A percentile compares a stretch with the other conserved stretches of the same genome.
Evolutionary conservation across 192 early-diverging fungal species (phyloP).

Genomic region (Pilaira anomala): DNA sequence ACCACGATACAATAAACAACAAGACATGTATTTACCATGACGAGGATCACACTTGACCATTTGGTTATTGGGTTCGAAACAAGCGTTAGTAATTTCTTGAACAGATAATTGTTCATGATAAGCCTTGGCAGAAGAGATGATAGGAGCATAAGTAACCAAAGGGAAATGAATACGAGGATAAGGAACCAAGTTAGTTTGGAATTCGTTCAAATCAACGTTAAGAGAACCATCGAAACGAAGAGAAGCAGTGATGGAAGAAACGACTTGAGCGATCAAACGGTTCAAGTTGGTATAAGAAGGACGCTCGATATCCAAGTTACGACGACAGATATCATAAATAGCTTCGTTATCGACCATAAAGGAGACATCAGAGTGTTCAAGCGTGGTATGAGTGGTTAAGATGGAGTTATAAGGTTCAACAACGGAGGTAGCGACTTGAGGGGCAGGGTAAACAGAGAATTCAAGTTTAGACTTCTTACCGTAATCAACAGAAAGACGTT

Average conservation of each 20-base stretch:
- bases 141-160: slow-evolving; percentile 93
- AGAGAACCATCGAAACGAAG: slow-evolving; percentile 89
- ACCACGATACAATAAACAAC: slow-evolving; percentile 77
- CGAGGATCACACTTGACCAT: slow-evolving; percentile 92
- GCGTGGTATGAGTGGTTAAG: slow-evolving; percentile 63
- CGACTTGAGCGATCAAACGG: slow-evolving; percentile 63
- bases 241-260: slow-evolving; percentile 71
- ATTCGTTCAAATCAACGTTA: slow-evolving; percentile 95
- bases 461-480: slow-evolving; percentile 52
- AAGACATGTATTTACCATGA: slow-evolving; percentile 94
- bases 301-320: slow-evolving; percentile 59
- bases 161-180: slow-evolving; percentile 99
- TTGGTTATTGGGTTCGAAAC: slow-evolving; percentile 91
- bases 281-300: slow-evolving; percentile 67
- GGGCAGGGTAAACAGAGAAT: slow-evolving; percentile 47
- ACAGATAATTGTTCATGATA: slow-evolving; percentile 89
- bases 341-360: slow-evolving; percentile 79
- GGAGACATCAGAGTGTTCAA: slow-evolving; percentile 71
- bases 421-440: slow-evolving; percentile 62
- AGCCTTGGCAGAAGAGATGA: slow-evolving; percentile 76
- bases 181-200: slow-evolving; percentile 87
- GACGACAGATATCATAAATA: slow-evolving; percentile 64
- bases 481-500: slow-evolving; percentile 47
- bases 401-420: slow-evolving; percentile 80
- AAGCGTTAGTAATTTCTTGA: slow-evolving; percentile 74